These are phyloP conservation scores for Pestalotiopsis sp. DNA, from an alignment of 2,329 filamentous ascomycete genomes.

Conservation along the genomic window DNA sequence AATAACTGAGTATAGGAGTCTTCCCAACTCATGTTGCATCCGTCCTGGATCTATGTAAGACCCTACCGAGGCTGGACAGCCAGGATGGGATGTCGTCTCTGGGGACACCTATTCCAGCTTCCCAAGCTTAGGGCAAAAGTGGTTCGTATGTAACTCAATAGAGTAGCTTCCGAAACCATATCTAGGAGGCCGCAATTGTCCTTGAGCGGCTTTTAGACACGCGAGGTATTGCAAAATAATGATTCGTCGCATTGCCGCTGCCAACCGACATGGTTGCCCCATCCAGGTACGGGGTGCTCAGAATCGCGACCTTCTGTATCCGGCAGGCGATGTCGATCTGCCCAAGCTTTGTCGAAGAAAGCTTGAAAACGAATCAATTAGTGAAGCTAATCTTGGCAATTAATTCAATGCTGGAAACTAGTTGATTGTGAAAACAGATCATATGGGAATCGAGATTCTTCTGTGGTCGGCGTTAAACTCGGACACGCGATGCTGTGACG, in stretches of 20 bases:
- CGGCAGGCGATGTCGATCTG: neutral
- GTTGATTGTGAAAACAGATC: neutral
- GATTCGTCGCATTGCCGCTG: neutral
- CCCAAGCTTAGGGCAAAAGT: neutral
- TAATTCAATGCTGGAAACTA: neutral
- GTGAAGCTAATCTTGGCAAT: neutral
- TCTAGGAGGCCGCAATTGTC: neutral
- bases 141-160: neutral
- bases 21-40: neutral
- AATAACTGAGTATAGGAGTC: neutral
- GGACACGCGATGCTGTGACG: too few relatives aligned
- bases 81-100: neutral
- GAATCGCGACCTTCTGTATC: neutral
- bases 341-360: neutral
- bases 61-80: neutral
- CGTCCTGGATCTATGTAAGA: neutral
- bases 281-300: neutral
- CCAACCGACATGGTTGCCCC: conserved; percentile 4
- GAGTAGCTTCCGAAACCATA: neutral
- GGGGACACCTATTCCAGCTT: neutral
- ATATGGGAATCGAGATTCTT: neutral
- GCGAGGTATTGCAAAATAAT: neutral
- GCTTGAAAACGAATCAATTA: neutral
- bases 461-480: neutral
- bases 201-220: neutral